Evolutionary conservation across 495 filamentous ascomycete species (phyloP).

Genomic region (Penicillium macrosclerotiorum): DNA sequence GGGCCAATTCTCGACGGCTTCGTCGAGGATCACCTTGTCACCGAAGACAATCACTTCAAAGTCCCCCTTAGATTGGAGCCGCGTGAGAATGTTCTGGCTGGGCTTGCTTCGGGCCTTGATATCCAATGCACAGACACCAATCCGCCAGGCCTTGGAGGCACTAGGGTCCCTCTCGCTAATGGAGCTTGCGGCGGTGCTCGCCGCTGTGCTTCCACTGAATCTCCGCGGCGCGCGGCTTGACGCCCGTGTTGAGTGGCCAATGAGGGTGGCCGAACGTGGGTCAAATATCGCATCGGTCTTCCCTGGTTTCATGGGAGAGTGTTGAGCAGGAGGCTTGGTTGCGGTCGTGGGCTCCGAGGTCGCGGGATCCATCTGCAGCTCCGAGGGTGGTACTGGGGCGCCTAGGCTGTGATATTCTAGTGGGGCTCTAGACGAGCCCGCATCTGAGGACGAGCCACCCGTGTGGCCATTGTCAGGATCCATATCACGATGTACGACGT

Average conservation of each 20-base stretch:
- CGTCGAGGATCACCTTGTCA: constrained; percentile 96
- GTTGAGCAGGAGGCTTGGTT: constrained; percentile 7
- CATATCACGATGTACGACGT: constrained; percentile 16
- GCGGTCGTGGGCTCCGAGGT: constrained; percentile 12
- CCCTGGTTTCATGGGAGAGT: constrained; percentile 14
- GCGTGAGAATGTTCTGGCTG: constrained; percentile 89
- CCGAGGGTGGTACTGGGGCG: constrained; percentile 2
- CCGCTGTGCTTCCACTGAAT: constrained; percentile 71
- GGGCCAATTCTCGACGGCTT: constrained; percentile 66
- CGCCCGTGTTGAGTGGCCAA: constrained; percentile 54
- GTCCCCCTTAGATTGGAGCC: constrained; percentile 82
- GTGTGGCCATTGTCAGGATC: constrained; percentile 20
- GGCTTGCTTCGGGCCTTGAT: constrained; percentile 95
- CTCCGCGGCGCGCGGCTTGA: constrained; percentile 71
- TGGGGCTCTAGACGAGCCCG: constrained; percentile 9
- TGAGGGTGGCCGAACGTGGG: constrained; percentile 15
- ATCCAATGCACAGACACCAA: constrained; percentile 95
- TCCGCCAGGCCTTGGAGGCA: constrained; percentile 52
- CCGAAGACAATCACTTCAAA: constrained; percentile 97
- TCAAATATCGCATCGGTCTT: constrained; percentile 25
- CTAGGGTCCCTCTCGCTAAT: constrained; percentile 39
- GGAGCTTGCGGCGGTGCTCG: constrained; percentile 72
- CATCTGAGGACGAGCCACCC: constrained; percentile 42
- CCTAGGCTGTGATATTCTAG: constrained; percentile 11
- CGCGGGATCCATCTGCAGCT: constrained; percentile 13